These are phyloP conservation scores for Botrytis galanthina DNA, from an alignment of 2,329 filamentous ascomycete genomes.

Conservation along the genomic window DNA sequence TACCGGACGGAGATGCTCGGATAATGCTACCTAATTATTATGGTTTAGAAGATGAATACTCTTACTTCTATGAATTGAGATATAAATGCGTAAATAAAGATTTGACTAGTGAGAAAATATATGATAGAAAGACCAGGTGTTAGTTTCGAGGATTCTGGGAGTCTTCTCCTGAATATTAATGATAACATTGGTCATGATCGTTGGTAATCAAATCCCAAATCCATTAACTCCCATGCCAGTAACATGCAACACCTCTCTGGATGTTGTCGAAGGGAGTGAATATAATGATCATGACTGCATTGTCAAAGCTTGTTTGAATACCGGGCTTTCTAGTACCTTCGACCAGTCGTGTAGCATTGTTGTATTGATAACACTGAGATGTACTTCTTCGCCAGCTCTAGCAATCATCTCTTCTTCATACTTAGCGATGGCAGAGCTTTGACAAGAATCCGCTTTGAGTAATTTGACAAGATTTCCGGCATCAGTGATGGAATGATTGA, in stretches of 20 bases:
- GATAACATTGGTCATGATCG: not conserved
- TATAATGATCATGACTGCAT: not conserved
- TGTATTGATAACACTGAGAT: slow-evolving; percentile 44
- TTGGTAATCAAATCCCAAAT: not conserved
- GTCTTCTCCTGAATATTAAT: not conserved
- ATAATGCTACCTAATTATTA: not conserved
- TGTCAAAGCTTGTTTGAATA: slow-evolving; percentile 26
- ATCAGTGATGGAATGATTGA: slow-evolving; percentile 49
- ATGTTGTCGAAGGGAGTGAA: not conserved
- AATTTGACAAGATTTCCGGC: slow-evolving; percentile 40
- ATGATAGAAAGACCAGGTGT: no score
- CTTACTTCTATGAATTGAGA: not conserved
- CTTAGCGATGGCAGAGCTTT: slow-evolving; percentile 38
- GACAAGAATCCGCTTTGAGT: slow-evolving; percentile 25
- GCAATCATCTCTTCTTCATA: slow-evolving; percentile 48
- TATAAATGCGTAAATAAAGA: not conserved
- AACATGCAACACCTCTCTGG: no score
- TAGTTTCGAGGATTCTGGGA: not conserved
- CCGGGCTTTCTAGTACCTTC: slow-evolving; percentile 37
- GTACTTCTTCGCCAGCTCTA: slow-evolving; percentile 46
- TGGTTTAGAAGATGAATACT: not conserved
- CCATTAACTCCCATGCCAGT: not conserved
- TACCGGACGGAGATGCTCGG: not conserved
- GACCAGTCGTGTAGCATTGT: slow-evolving; percentile 47
- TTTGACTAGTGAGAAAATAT: not conserved